Evolutionary conservation across 2,329 filamentous ascomycete genomes (phyloP).

Genomic region (Neonectria coccinea): DNA sequence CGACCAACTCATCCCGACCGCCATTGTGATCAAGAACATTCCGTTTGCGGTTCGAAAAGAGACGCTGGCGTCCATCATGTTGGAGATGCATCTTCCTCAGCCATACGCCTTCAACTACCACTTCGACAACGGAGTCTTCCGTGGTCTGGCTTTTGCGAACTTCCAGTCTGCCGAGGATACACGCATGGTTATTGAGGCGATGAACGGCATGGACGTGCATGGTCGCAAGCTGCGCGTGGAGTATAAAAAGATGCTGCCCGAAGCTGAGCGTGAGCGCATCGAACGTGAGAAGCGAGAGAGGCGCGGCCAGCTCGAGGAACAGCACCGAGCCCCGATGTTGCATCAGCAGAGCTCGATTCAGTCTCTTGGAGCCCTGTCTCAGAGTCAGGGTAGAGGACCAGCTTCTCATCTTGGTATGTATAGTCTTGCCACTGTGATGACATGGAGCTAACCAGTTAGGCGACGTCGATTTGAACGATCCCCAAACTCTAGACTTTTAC

Average conservation of each 20-base stretch:
- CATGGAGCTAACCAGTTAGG: conserved; percentile 46
- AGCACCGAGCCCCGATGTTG: conserved; percentile 83
- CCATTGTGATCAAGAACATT: conserved; percentile 99
- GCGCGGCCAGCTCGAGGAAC: conserved; percentile 94
- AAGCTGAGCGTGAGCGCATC: conserved; percentile 93
- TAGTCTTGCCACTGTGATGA: conserved; percentile 15
- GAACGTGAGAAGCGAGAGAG: conserved; percentile 97
- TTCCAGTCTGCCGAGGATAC: conserved; percentile 97
- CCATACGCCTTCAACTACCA: conserved; percentile 99
- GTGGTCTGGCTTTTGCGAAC: conserved; percentile 96
- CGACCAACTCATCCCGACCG: conserved; percentile 96
- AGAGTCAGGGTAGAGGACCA: conserved; percentile 64
- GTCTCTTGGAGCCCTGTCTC: conserved; percentile 76
- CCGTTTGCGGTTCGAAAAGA: conserved; percentile 99
- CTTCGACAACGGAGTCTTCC: conserved; percentile 97
- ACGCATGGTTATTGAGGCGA: conserved; percentile 86
- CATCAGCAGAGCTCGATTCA: conserved; percentile 90
- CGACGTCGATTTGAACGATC: conserved; percentile 93
- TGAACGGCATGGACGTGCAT: conserved; percentile 97
- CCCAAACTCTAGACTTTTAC: conserved; percentile 87
- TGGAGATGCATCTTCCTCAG: conserved; percentile 90
- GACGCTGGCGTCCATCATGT: conserved; percentile 92
- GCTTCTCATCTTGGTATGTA: conserved; percentile 61
- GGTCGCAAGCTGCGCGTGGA: conserved; percentile 95
- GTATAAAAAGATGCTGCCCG: conserved; percentile 99